Evolutionary conservation across 225 moss, liverwort and hornwort genomes (phyloP), one percentile per base, ranked within the genome.

Genomic region (Ulota crispa): DNA sequence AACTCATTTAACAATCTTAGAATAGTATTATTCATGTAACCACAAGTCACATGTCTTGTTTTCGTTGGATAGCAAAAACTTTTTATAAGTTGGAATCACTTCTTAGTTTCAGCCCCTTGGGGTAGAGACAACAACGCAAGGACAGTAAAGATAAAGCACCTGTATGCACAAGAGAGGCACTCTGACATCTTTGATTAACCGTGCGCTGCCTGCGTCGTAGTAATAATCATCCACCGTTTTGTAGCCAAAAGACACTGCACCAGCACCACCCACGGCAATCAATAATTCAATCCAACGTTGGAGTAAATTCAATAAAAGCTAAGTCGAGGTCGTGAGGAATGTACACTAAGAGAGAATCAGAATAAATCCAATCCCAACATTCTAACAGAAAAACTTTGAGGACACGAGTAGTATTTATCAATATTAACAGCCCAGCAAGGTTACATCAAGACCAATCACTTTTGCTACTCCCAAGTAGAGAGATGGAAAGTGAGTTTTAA

Each of bases 101-200:
- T 6, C 26, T 52, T 26, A 26, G 6, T 3, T 19, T n/a, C 18
- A 23, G 39, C n/a, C 19, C 7, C 1, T 77, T 16, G 18, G 31
- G 57, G 2, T 12, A 31, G 66, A 54, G 53, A 53, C 45, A 28
- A 71, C 5, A 39, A 45, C 9, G 7, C 8, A 31, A n/a, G 50
- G 70, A 54, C 27, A 20, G 54, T 4, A 32, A 32, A 62, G 28
- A 79, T 11, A 45, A 45, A 55, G 62, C 61, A 98, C 97, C 94
- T 98, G 95, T 70, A 99, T 93, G 73, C 99, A 99, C 70, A 99
- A 87, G 47, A 99, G 89, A 59, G 99, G 99, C 57, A 93, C 92
- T 83, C 53, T 92, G 63, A 96, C 94, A 75, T 99, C 93, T 77
- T 92, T 96, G 70, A 99, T 91, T 5, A 88, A 87, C 45, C 84